Conservation (phyloP, 768 basidiomycete genomes). For the Trametes maxima region DNA sequence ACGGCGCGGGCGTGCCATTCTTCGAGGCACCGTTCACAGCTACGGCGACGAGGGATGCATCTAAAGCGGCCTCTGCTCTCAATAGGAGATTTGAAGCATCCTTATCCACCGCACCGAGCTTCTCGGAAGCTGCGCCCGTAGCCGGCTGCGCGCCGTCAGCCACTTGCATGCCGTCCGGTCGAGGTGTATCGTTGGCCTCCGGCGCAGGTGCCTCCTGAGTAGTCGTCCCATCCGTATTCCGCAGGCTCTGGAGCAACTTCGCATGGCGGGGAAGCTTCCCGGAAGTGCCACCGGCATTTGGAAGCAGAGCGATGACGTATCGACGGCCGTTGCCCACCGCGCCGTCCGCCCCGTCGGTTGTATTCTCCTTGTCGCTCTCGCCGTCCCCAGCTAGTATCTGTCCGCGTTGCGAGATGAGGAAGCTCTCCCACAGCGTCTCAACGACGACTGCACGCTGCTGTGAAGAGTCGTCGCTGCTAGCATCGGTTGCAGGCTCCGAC, state of each 20-base stretch:
- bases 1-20: background rate
- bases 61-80: background rate
- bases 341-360: slow-evolving; percentile 9
- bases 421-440: slow-evolving; percentile 34
- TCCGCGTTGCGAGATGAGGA: slow-evolving; percentile 29
- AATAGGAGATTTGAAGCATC: background rate
- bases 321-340: slow-evolving; percentile 5
- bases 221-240: background rate
- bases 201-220: background rate
- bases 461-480: slow-evolving; percentile 9
- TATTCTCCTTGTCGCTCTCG: slow-evolving; percentile 20
- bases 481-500: background rate
- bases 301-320: slow-evolving; percentile 25
- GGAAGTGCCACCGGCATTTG: slow-evolving; percentile 12
- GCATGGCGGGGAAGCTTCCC: slow-evolving; percentile 7
- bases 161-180: background rate
- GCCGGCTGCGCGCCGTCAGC: background rate
- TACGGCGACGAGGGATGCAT: background rate
- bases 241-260: background rate
- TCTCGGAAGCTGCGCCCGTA: background rate
- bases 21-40: background rate
- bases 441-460: slow-evolving; percentile 29
- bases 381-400: slow-evolving; percentile 17
- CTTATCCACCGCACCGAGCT: background rate
- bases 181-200: background rate